A percentile compares a stretch with the other conserved stretches of the same genome.
phyloP scores from a whole-genome alignment of 2,329 filamentous ascomycete genomes.

The Fusarium sp. region DNA sequence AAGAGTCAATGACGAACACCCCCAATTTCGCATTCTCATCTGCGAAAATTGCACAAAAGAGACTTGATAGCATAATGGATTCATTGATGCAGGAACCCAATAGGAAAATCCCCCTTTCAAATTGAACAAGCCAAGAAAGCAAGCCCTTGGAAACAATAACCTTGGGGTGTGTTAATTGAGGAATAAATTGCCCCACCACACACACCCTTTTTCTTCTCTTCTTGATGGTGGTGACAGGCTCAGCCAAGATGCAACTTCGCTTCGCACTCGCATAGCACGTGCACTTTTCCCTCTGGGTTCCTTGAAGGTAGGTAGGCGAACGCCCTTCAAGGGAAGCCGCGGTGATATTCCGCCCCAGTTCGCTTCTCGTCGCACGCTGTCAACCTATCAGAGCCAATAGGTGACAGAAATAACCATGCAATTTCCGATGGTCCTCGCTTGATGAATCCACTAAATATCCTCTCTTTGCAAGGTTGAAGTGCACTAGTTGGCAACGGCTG shows the following conservation, averaged over 20 bases:
- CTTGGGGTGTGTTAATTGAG: neutral
- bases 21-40: neutral
- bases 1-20: neutral
- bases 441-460: neutral
- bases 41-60: neutral
- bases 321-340: slow-evolving; percentile 1
- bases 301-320: neutral
- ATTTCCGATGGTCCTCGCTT: slow-evolving; percentile 6
- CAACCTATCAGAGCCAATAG: slow-evolving; percentile 21
- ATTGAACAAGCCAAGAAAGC: neutral
- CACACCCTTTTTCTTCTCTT: neutral
- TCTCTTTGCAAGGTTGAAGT: neutral
- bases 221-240: neutral
- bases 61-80: neutral
- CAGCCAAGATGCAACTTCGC: slow-evolving; percentile 14
- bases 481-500: neutral
- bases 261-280: slow-evolving; percentile 18
- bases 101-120: neutral
- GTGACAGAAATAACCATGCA: slow-evolving; percentile 10
- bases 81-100: neutral
- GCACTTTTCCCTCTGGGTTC: neutral
- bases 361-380: slow-evolving; percentile 16
- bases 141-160: neutral
- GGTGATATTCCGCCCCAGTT: slow-evolving; percentile 29
- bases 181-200: neutral